A percentile compares a stretch with the other conserved stretches of the same genome.
Evolutionary conservation across 2,329 filamentous ascomycete species (phyloP).

Genomic region (Cercospora berteroae): DNA sequence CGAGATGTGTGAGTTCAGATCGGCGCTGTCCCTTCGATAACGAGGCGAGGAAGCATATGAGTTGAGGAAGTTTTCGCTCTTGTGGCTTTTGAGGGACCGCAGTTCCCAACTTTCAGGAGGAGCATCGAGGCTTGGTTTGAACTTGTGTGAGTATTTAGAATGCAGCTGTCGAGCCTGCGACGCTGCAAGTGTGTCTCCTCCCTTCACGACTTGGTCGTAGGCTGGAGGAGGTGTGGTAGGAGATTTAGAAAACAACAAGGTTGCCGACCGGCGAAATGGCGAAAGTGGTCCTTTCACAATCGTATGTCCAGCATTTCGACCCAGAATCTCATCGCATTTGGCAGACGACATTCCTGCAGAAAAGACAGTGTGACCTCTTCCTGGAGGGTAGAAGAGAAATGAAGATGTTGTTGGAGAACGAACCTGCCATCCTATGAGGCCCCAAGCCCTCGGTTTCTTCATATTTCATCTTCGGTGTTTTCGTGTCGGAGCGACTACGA

Average conservation of each 20-base stretch:
- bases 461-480: conserved; percentile 1
- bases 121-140: neutral
- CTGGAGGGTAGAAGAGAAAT: neutral
- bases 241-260: neutral
- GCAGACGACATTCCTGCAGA: neutral
- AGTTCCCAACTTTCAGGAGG: neutral
- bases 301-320: neutral
- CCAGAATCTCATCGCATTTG: neutral
- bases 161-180: neutral
- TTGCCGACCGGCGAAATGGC: neutral
- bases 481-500: neutral
- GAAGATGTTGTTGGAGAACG: neutral
- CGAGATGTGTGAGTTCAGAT: neutral
- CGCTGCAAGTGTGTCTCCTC: neutral
- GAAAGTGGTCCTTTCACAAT: neutral
- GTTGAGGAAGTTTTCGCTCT: neutral
- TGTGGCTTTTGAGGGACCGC: neutral
- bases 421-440: neutral
- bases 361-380: neutral
- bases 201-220: neutral
- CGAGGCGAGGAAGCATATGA: neutral
- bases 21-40: neutral
- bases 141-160: neutral
- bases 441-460: neutral
- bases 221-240: neutral